These are phyloP conservation scores for Zelopaecilomyces penicillatus DNA, from an alignment of 2,329 filamentous ascomycete genomes.

Conservation along the genomic window DNA sequence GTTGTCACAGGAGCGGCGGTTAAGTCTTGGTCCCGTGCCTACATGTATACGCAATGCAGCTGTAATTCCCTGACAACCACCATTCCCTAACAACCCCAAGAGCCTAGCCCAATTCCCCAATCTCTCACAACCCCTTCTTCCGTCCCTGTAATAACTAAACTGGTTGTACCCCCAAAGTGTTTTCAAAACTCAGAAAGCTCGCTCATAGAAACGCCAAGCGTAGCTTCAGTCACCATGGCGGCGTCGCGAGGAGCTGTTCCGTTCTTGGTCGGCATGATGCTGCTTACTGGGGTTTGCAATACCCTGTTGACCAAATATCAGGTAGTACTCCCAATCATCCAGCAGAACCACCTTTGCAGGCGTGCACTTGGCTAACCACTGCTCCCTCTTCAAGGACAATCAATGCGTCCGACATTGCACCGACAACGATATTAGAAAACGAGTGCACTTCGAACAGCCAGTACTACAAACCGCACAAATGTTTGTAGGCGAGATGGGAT, in stretches of 20 bases:
- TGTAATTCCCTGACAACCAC: not conserved
- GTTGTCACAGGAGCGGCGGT: too few species aligned
- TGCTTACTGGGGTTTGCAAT: slow-evolving; percentile 92
- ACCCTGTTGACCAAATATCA: slow-evolving; percentile 96
- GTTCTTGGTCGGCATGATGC: slow-evolving; percentile 89
- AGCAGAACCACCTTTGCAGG: not conserved
- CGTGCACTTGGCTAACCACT: slow-evolving; percentile 3
- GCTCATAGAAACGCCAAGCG: not conserved
- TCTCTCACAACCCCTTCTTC: too few species aligned
- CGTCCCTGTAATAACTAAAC: too few species aligned
- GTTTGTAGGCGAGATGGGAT: slow-evolving; percentile 94
- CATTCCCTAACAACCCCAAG: too few species aligned
- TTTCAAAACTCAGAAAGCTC: too few species aligned
- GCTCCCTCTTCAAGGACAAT: slow-evolving; percentile 59
- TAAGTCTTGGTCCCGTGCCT: not conserved
- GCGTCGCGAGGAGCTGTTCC: slow-evolving; percentile 64
- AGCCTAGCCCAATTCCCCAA: too few species aligned
- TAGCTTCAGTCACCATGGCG: slow-evolving; percentile 46
- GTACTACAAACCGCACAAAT: slow-evolving; percentile 96
- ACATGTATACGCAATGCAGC: not conserved
- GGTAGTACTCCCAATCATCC: slow-evolving; percentile 40
- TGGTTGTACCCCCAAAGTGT: too few species aligned
- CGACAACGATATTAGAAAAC: slow-evolving; percentile 55
- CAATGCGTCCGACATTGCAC: slow-evolving; percentile 93
- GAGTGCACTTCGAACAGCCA: slow-evolving; percentile 79